Percentiles rank a stretch among this genome's conserved stretches.
These are phyloP conservation scores for Nymphaea thermarum DNA, from an alignment of 164 flowering plant genomes.

Conservation along the genomic window DNA sequence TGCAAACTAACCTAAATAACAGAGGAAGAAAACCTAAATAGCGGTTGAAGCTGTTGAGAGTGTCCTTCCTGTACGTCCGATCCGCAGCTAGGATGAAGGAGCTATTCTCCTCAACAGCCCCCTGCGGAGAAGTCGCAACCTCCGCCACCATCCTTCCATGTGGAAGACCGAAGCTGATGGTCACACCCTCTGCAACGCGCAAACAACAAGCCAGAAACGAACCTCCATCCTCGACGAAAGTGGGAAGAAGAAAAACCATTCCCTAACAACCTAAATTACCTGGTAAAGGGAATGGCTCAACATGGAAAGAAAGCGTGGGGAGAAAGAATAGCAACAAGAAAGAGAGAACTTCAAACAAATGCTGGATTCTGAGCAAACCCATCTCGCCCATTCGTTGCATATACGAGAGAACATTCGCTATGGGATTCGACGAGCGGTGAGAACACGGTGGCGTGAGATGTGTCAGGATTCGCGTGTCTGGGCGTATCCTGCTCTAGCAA, in stretches of 20 bases:
- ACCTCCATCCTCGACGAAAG: background rate
- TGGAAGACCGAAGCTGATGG: background rate
- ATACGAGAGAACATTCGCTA: no score
- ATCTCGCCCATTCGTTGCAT: no score
- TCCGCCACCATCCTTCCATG: background rate
- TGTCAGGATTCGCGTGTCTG: no score
- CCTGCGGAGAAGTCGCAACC: background rate
- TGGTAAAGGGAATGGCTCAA: background rate
- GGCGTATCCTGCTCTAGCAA: no score
- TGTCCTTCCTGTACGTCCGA: slow-evolving; percentile 37
- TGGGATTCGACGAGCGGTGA: no score
- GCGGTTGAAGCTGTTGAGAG: slow-evolving; percentile 20
- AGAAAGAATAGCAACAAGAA: background rate
- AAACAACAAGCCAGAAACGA: background rate
- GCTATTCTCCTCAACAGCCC: slow-evolving; percentile 2
- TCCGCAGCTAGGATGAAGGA: slow-evolving; percentile 28
- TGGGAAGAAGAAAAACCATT: background rate
- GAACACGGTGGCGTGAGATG: no score
- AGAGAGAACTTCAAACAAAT: background rate
- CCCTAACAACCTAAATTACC: background rate
- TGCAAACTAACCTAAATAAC: no score
- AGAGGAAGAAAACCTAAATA: no score
- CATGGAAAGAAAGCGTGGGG: background rate
- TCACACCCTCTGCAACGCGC: background rate
- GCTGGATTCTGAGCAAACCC: no score